Evolutionary conservation across 108 stramenopile genomes (phyloP).

Genomic region (Cyclotella choctawhatcheeana): DNA sequence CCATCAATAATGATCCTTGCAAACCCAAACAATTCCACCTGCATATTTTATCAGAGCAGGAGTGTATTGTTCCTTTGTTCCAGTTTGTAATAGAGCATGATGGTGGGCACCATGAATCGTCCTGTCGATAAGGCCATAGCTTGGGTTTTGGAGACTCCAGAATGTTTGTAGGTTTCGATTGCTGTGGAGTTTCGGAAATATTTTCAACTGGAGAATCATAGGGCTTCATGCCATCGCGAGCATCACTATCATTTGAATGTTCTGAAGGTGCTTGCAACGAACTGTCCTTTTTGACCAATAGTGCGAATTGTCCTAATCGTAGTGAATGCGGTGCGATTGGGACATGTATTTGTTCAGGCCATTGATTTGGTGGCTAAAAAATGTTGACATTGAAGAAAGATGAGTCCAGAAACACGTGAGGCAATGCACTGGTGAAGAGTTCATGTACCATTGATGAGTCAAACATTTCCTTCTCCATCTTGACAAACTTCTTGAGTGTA

Average conservation of each 20-base stretch:
- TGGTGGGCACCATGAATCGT: constrained; percentile 89
- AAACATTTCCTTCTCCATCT: constrained; percentile 78
- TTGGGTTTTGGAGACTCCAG: constrained; percentile 1
- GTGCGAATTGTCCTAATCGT: constrained; percentile 72
- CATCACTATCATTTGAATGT: neutral
- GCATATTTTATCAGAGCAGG: constrained; percentile 83
- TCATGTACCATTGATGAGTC: constrained; percentile 54
- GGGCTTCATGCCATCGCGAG: neutral
- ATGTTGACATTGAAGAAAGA: neutral
- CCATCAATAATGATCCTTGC: constrained; percentile 78
- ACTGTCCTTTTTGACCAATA: constrained; percentile 78
- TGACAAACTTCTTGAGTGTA: constrained; percentile 82
- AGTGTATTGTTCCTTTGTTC: constrained; percentile 57
- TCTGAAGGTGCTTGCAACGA: constrained; percentile 10
- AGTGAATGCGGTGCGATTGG: constrained; percentile 69
- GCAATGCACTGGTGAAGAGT: no score
- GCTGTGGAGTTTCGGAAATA: neutral
- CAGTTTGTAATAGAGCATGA: constrained; percentile 68
- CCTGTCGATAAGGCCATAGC: constrained; percentile 68
- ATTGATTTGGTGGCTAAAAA: constrained; percentile 65
- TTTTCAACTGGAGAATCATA: neutral
- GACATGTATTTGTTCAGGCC: constrained; percentile 64
- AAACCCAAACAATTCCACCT: constrained; percentile 85
- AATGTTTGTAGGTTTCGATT: neutral
- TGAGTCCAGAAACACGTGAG: no score